Evolutionary conservation across 805 yeast species (phyloP).

Genomic region (Candida tammaniensis): DNA sequence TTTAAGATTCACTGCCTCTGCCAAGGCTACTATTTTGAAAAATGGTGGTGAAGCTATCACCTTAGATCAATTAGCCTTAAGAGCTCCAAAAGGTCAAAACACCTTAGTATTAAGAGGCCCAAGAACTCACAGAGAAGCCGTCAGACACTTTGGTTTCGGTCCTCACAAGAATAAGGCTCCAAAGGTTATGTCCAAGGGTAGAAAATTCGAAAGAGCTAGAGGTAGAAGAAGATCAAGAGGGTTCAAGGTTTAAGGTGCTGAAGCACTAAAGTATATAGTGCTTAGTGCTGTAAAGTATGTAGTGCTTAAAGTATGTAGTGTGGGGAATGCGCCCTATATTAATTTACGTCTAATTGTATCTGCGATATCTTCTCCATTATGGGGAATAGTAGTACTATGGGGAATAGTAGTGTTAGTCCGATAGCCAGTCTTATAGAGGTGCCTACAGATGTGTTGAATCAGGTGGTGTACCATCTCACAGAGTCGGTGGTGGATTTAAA

Average conservation of each 20-base stretch:
- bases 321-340: too few relatives aligned
- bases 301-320: too few relatives aligned
- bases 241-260: conserved; percentile 99
- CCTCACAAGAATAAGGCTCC: conserved; percentile 99
- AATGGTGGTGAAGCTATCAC: conserved; percentile 99
- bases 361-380: too few relatives aligned
- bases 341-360: too few relatives aligned
- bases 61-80: conserved; percentile 97
- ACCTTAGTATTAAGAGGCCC: conserved; percentile 98
- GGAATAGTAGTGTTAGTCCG: too few relatives aligned
- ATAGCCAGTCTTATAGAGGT: conserved; percentile 8
- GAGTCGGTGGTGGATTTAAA: too few relatives aligned
- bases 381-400: too few relatives aligned
- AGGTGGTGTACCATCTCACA: conserved; percentile 14
- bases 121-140: conserved; percentile 98
- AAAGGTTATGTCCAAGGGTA: conserved; percentile 94
- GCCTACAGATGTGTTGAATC: conserved; percentile 18
- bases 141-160: conserved; percentile 99
- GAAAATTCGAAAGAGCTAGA: conserved; percentile 99
- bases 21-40: conserved; percentile 94
- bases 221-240: conserved; percentile 99
- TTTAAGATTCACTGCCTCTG: conserved; percentile 98
- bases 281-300: too few relatives aligned
- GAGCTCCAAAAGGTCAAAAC: conserved; percentile 99
- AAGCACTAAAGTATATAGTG: too few relatives aligned